phyloP scores from a whole-genome alignment of 345 rosid genomes.

The Brassica juncea region DNA sequence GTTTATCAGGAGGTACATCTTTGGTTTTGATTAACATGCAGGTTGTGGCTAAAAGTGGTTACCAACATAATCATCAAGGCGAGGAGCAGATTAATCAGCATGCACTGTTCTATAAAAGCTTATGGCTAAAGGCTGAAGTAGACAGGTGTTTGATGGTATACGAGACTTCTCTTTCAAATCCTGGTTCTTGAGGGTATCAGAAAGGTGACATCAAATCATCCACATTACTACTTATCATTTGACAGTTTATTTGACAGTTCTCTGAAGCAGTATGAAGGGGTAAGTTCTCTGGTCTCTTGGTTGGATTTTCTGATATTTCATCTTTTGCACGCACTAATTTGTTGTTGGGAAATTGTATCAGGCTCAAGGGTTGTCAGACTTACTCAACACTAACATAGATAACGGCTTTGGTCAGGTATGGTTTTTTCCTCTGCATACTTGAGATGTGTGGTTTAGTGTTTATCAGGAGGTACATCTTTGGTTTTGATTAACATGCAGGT shows the following conservation, averaged over 20 bases:
- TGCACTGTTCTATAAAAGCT: conserved; percentile 41
- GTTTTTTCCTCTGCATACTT: too few relatives aligned
- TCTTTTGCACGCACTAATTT: neutral
- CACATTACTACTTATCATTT: neutral
- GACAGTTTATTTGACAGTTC: too few relatives aligned
- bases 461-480: too few relatives aligned
- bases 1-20: too few relatives aligned
- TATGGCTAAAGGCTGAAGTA: conserved; percentile 54
- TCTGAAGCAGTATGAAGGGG: conserved; percentile 76
- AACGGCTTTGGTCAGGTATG: too few relatives aligned
- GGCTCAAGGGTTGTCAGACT: conserved; percentile 65
- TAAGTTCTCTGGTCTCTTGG: conserved; percentile 39
- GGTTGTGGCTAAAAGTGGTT: conserved; percentile 27
- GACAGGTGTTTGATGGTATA: conserved; percentile 45
- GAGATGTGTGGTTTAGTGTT: too few relatives aligned
- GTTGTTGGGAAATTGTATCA: conserved; percentile 33
- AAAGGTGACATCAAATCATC: conserved; percentile 37
- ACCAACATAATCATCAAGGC: conserved; percentile 23
- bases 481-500: too few relatives aligned
- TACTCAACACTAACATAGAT: conserved; percentile 68
- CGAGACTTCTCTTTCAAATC: conserved; percentile 34
- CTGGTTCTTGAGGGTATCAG: conserved; percentile 21
- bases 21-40: too few relatives aligned
- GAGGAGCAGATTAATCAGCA: conserved; percentile 39
- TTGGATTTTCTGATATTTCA: neutral